A percentile compares a stretch with the other conserved stretches of the same genome.
Conservation (phyloP, 768 basidiomycete species). For the Tricholoma sp. region DNA sequence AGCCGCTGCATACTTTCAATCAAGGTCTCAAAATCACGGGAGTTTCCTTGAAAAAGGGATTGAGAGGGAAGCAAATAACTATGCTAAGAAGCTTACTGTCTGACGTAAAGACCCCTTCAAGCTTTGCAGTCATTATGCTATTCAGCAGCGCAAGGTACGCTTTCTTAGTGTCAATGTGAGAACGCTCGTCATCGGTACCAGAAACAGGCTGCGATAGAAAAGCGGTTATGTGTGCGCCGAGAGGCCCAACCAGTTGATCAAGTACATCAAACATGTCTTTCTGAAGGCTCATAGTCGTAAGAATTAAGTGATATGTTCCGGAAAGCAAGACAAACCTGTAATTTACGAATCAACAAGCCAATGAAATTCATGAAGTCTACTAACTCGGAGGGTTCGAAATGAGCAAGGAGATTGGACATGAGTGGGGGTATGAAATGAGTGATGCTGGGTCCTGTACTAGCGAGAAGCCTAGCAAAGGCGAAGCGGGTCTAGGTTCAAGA, state of each 20-base stretch:
- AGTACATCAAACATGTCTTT: constrained; percentile 83
- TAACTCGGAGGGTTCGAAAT: constrained; percentile 89
- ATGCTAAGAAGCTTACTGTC: constrained; percentile 50
- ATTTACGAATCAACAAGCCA: constrained; percentile 81
- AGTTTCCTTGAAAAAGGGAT: constrained; percentile 27
- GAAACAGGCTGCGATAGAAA: constrained; percentile 76
- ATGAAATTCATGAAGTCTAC: constrained; percentile 97
- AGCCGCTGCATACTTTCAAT: constrained; percentile 70
- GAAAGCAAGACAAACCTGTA: constrained; percentile 53
- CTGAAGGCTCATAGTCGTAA: constrained; percentile 32
- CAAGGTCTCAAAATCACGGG: constrained; percentile 65
- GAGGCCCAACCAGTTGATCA: constrained; percentile 84
- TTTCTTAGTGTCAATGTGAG: constrained; percentile 78
- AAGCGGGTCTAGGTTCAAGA: constrained; percentile 85
- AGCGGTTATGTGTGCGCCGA: constrained; percentile 76
- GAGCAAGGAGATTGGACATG: constrained; percentile 85
- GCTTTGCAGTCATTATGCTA: constrained; percentile 72
- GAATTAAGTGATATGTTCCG: neutral
- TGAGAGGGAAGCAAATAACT: neutral
- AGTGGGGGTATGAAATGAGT: constrained; percentile 85
- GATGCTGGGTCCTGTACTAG: constrained; percentile 81
- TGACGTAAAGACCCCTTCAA: constrained; percentile 83
- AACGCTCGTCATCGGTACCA: constrained; percentile 83
- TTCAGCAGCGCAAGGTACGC: constrained; percentile 84
- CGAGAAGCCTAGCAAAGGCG: constrained; percentile 90